A percentile compares a stretch with the other conserved stretches of the same genome.
phyloP scores from a whole-genome alignment of 2,329 filamentous ascomycete species.

The Aspergillus fumigatus region DNA sequence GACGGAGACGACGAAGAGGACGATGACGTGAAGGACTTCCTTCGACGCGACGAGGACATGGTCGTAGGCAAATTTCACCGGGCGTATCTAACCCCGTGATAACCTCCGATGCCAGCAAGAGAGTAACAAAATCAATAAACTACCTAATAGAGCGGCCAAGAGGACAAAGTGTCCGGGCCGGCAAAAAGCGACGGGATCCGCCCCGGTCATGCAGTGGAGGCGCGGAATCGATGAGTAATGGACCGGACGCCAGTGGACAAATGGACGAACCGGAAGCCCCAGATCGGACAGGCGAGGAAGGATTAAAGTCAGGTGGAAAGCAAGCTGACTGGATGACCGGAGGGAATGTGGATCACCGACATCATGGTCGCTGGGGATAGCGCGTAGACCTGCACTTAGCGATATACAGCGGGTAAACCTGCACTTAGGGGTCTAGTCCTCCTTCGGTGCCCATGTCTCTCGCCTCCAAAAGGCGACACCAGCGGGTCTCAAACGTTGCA shows the following conservation, averaged over 20 bases:
- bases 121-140: neutral
- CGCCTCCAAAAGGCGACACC: neutral
- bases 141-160: neutral
- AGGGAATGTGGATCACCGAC: neutral
- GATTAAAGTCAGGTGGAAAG: neutral
- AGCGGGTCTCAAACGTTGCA: neutral
- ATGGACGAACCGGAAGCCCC: neutral
- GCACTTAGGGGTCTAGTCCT: slow-evolving; percentile 19
- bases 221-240: slow-evolving; percentile 2
- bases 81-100: neutral
- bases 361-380: slow-evolving; percentile 5
- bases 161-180: slow-evolving; percentile 1
- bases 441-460: slow-evolving; percentile 1
- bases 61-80: neutral
- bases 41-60: slow-evolving; percentile 3
- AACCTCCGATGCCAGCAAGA: neutral
- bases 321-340: slow-evolving; percentile 12
- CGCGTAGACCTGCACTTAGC: slow-evolving; percentile 33
- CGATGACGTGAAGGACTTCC: neutral
- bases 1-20: neutral
- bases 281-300: neutral
- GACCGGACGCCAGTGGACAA: neutral
- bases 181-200: slow-evolving; percentile 7
- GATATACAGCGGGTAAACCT: slow-evolving; percentile 21
- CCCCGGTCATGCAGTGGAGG: neutral